Base-by-base conservation (phyloP, 106 monocot species). In the Dendrobium officinale region DNA sequence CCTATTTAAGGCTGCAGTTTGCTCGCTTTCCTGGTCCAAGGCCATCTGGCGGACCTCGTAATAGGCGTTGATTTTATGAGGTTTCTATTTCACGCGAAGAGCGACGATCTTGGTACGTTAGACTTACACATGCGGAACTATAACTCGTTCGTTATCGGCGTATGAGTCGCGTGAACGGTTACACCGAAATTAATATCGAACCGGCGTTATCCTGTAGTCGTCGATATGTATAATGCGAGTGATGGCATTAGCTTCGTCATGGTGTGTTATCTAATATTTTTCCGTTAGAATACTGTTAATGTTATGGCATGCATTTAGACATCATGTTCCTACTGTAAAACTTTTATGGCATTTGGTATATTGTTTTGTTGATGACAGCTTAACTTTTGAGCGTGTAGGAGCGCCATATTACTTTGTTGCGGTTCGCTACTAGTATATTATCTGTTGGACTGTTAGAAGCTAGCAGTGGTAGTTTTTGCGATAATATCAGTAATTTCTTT, bases 11-110 rank as follows among this genome's bases (percentile, higher is more conserved):
- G 77, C 82, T 90, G 77, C 87, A 90, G 54, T 90, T 85, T 55
- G 87, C 89, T 80, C 86, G 84, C 18, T 82, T 85, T 78, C 76
- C 87, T 61, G 85, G 87, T 80, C 78, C 80, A 67, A 85, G 90
- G 83, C 80, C 90, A 72, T 24, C 26, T 22, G 83, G 85, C 58
- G 85, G 82, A 37, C 81, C 83, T 68, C 78, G 86, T 82, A 55
- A 64, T 55, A 85, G 85, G 72, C 80, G 85, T 81, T 85, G 70
- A 85, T 78, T 55, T 78, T 27, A 13, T 15, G 58, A 9, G 37
- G 70, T 70, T 81, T 51, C 76, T 76, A 27, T 76, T 24, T 76
- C 76, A 27, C 76, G 49, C 49, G 42, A 49, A 49, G 76, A 49
- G 49, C 76, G 42, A 76, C 76, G 76, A 76, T 5, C 22, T 2